phyloP scores from a whole-genome alignment of 768 basidiomycete species.

The Boletus subparvulus region DNA sequence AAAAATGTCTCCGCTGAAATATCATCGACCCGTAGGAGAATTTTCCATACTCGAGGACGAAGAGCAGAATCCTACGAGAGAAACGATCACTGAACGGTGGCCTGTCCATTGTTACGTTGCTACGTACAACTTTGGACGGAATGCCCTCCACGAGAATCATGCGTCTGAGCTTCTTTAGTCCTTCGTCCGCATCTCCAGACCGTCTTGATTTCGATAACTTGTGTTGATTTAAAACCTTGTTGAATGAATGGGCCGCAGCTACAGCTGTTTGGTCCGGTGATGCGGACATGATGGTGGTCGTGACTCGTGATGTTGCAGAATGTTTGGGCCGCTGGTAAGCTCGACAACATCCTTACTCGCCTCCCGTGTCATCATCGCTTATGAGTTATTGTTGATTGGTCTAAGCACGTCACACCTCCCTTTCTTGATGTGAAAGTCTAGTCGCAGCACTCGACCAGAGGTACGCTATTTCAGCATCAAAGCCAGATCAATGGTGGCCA shows the following conservation, averaged over 20 bases:
- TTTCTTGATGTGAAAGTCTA: background rate
- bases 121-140: slow-evolving; percentile 71
- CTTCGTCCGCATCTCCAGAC: slow-evolving; percentile 70
- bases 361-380: background rate
- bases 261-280: slow-evolving; percentile 28
- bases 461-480: slow-evolving; percentile 9
- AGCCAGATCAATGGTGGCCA: background rate
- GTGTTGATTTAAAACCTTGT: slow-evolving; percentile 74
- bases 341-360: background rate
- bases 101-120: background rate
- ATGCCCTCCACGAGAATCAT: slow-evolving; percentile 91
- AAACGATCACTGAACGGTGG: slow-evolving; percentile 1
- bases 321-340: slow-evolving; percentile 4
- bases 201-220: slow-evolving; percentile 66
- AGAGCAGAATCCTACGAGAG: slow-evolving; percentile 68
- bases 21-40: slow-evolving; percentile 79
- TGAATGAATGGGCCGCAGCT: slow-evolving; percentile 68
- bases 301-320: slow-evolving; percentile 1
- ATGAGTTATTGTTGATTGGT: slow-evolving; percentile 3
- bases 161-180: slow-evolving; percentile 80
- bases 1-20: slow-evolving; percentile 75
- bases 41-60: slow-evolving; percentile 93
- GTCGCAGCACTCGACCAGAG: slow-evolving; percentile 18
- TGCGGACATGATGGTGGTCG: slow-evolving; percentile 23
- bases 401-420: background rate